phyloP scores from a whole-genome alignment of 2,329 filamentous ascomycete genomes.

The Aspergillus novoparasiticus region DNA sequence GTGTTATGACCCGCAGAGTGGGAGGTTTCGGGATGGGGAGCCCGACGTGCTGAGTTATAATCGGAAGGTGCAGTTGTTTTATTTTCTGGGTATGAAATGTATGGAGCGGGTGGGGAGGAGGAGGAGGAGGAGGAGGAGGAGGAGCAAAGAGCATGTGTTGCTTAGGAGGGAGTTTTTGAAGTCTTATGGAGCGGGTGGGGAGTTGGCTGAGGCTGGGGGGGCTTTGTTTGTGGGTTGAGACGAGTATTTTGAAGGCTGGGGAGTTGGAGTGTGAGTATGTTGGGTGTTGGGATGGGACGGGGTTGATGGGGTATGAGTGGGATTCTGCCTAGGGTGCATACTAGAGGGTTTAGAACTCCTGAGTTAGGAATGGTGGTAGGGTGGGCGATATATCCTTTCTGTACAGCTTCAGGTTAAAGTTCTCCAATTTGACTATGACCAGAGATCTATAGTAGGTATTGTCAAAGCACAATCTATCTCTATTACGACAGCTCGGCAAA shows the following conservation, averaged over 20 bases:
- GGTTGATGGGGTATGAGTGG: conserved; percentile 10
- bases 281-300: conserved; percentile 21
- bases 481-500: neutral
- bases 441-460: no score
- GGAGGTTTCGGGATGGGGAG: neutral
- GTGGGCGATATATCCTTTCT: neutral
- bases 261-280: conserved; percentile 24
- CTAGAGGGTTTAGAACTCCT: neutral
- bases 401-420: neutral
- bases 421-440: no score
- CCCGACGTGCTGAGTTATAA: conserved; percentile 13
- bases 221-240: conserved; percentile 21
- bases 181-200: conserved; percentile 15
- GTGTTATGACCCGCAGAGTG: conserved; percentile 13
- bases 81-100: conserved; percentile 19
- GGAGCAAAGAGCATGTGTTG: conserved; percentile 15
- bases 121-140: neutral
- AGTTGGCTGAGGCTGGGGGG: conserved; percentile 4
- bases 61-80: conserved; percentile 20
- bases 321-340: neutral
- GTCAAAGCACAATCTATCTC: neutral
- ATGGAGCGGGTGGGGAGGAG: conserved; percentile 9
- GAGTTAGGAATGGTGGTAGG: neutral
- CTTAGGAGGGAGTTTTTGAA: conserved; percentile 15
- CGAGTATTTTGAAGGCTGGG: conserved; percentile 14